Percentiles rank a stretch among this genome's conserved stretches.
phyloP scores from a whole-genome alignment of 2,329 filamentous ascomycete species.

The Exophiala sp. region DNA sequence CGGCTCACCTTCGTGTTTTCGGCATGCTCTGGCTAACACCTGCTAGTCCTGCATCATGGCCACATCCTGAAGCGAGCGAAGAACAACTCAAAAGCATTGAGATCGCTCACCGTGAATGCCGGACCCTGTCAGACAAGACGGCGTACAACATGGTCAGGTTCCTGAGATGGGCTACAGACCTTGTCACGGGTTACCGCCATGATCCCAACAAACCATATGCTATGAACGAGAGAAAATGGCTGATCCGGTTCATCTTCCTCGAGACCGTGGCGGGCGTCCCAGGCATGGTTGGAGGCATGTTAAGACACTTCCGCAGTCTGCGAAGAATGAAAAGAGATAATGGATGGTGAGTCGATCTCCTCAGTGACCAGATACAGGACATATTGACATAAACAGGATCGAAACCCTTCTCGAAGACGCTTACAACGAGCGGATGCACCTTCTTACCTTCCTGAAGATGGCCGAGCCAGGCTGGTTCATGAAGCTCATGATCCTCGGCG shows the following conservation, averaged over 20 bases:
- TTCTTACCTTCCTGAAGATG: constrained; percentile 89
- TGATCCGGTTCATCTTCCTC: constrained; percentile 84
- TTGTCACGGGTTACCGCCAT: constrained; percentile 74
- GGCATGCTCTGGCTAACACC: constrained; percentile 7
- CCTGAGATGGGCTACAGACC: constrained; percentile 73
- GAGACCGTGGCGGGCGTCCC: constrained; percentile 93
- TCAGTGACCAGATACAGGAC: neutral
- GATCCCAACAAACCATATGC: constrained; percentile 57
- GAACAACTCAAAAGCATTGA: constrained; percentile 69
- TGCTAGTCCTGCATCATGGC: constrained; percentile 36
- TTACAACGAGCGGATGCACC: constrained; percentile 91
- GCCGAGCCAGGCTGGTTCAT: constrained; percentile 81
- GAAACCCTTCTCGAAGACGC: constrained; percentile 84
- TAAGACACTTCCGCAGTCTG: constrained; percentile 79
- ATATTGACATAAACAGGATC: constrained; percentile 53
- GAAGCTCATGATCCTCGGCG: constrained; percentile 82
- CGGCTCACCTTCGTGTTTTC: neutral
- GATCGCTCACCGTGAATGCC: constrained; percentile 69
- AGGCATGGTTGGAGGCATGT: constrained; percentile 94
- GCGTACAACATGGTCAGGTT: constrained; percentile 72
- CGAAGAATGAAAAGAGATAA: constrained; percentile 85
- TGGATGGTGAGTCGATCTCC: constrained; percentile 55
- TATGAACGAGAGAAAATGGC: constrained; percentile 82
- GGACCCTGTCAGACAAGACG: constrained; percentile 67
- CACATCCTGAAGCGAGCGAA: constrained; percentile 54